Evolutionary conservation across 345 rosid genomes (phyloP), one percentile per base, ranked within the genome.

Genomic region (Populus deltoides): DNA sequence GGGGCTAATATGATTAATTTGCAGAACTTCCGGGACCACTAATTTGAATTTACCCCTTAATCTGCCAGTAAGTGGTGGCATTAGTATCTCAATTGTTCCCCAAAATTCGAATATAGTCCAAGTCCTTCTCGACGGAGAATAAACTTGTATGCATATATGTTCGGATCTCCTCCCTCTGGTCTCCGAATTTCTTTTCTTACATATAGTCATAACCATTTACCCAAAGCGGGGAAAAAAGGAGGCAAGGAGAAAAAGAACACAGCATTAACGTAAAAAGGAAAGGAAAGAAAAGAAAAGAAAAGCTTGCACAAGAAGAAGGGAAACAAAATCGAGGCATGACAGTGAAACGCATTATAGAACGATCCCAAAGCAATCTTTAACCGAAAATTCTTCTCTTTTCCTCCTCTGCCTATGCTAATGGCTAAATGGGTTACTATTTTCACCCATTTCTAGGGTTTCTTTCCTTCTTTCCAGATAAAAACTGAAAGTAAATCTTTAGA

Each of bases 261-360:
- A 47, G 20, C 31, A 25, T n/a, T 27, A 27, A 36, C 41, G 24
- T 38, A 7, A 38, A 33, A 65, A 65, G 62, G 0, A n/a, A n/a
- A n/a, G 31, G 35, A 33, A 33, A 33, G 5, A 31, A 31, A 22
- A 22, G 3, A 12, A 4, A 29, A 12, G 25, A 38, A 61, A 39
- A 39, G 70, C 71, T 66, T 11, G 45, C 36, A 63, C 18, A 11
- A 36, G 73, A 76, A 68, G 66, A 68, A 16, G 73, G 74, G 68
- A 69, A 25, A 22, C 74, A 27, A 69, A 43, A 69, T 20, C 79
- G 79, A 77, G 73, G 74, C 71, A 77, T 76, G 79, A 76, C 79
- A 68, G 22, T 9, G 79, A 77, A 77, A 18, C 53, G 74, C 79
- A 77, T 59, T 69, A 69, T 4, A 57, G 74, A 59, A 61, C 79